These are phyloP conservation scores for Stenocarpella maydis DNA, from an alignment of 2,329 filamentous ascomycete species.

Conservation along the genomic window DNA sequence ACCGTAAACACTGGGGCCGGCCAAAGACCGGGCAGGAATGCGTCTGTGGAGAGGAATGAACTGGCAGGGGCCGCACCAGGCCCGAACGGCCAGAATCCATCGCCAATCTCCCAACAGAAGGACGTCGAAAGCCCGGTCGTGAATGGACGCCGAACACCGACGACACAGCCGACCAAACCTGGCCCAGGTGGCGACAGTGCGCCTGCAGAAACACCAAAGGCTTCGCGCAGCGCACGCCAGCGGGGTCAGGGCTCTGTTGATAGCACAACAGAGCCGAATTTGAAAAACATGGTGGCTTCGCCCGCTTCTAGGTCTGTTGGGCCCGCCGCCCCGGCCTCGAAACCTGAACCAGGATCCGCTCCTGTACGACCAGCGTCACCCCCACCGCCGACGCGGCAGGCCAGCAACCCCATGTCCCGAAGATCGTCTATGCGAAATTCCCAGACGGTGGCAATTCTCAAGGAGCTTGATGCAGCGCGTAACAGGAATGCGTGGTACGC, in stretches of 20 bases:
- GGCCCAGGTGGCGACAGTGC: slow-evolving; percentile 42
- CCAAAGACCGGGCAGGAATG: slow-evolving; percentile 54
- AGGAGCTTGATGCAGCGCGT: slow-evolving; percentile 85
- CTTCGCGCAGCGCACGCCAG: slow-evolving; percentile 56
- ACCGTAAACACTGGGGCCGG: slow-evolving; percentile 50
- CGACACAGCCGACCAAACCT: slow-evolving; percentile 54
- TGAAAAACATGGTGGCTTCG: slow-evolving; percentile 48
- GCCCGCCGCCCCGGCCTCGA: slow-evolving; percentile 40
- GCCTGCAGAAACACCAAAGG: slow-evolving; percentile 48
- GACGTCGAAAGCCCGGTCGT: slow-evolving; percentile 60
- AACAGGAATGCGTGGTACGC: slow-evolving; percentile 97
- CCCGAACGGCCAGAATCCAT: slow-evolving; percentile 46
- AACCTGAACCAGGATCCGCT: slow-evolving; percentile 39
- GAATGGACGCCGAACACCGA: slow-evolving; percentile 72
- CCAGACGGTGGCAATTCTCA: slow-evolving; percentile 77
- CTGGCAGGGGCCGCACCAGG: slow-evolving; percentile 37
- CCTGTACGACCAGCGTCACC: slow-evolving; percentile 61
- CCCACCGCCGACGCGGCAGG: slow-evolving; percentile 64
- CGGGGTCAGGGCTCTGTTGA: slow-evolving; percentile 74
- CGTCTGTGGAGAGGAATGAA: slow-evolving; percentile 57
- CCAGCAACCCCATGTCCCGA: slow-evolving; percentile 66
- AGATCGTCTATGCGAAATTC: slow-evolving; percentile 68
- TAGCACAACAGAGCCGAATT: slow-evolving; percentile 66
- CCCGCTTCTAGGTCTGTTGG: slow-evolving; percentile 21
- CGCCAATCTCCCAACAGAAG: slow-evolving; percentile 54